phyloP scores from a whole-genome alignment of 2,329 filamentous ascomycete genomes.

The Ophiostoma pallidulum region DNA sequence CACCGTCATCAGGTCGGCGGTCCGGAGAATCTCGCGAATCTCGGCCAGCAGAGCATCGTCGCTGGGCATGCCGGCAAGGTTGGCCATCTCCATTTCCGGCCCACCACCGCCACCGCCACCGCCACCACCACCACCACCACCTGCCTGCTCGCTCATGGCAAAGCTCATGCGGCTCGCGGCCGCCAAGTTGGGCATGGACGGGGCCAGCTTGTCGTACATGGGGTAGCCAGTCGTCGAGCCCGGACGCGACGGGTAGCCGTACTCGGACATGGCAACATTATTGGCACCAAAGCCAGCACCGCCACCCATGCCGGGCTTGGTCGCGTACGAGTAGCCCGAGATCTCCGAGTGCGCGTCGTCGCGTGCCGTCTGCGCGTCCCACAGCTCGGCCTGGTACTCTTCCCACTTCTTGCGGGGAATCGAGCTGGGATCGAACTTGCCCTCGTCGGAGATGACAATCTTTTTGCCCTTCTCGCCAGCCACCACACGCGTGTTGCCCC shows the following conservation, averaged over 20 bases:
- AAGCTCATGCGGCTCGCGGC: conserved; percentile 61
- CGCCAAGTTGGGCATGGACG: conserved; percentile 40
- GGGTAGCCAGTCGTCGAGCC: conserved; percentile 43
- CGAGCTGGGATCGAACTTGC: conserved; percentile 86
- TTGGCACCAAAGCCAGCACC: conserved; percentile 37
- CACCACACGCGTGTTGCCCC: conserved; percentile 97
- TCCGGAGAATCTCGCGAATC: conserved; percentile 86
- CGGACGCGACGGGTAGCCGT: conserved; percentile 51
- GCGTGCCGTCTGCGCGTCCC: conserved; percentile 84
- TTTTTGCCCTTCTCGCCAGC: conserved; percentile 90
- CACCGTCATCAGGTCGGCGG: conserved; percentile 90
- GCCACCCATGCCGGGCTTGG: conserved; percentile 51
- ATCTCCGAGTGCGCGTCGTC: conserved; percentile 76
- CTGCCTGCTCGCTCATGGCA: conserved; percentile 57
- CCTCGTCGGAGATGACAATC: conserved; percentile 89
- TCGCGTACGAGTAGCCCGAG: conserved; percentile 91
- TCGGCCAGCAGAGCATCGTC: conserved; percentile 88
- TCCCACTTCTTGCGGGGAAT: conserved; percentile 99
- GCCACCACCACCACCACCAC: conserved; percentile 47
- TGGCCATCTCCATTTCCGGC: conserved; percentile 62
- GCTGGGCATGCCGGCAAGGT: conserved; percentile 65
- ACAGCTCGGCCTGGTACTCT: conserved; percentile 95
- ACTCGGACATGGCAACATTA: conserved; percentile 52
- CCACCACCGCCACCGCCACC: conserved; percentile 47
- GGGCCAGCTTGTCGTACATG: conserved; percentile 41